Conservation (phyloP, 805 yeast genomes). For the Sugiyamaella boreocaroliniensis region DNA sequence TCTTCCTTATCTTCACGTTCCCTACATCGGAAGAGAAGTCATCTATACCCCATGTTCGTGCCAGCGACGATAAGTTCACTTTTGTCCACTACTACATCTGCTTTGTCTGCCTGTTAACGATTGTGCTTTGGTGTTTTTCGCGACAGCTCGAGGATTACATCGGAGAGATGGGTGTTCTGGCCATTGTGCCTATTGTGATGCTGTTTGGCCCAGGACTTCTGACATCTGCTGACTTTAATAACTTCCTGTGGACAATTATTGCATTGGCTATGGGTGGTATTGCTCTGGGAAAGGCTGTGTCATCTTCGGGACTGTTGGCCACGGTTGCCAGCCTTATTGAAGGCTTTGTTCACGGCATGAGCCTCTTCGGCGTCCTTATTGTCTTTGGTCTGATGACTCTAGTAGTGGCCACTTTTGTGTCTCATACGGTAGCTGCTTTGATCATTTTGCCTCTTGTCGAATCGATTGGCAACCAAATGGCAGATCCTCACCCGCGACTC, state of each 20-base stretch:
- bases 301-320: constrained; percentile 77
- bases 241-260: constrained; percentile 94
- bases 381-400: constrained; percentile 78
- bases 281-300: constrained; percentile 90
- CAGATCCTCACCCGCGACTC: constrained; percentile 71
- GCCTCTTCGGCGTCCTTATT: constrained; percentile 64
- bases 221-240: constrained; percentile 86
- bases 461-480: constrained; percentile 66
- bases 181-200: constrained; percentile 81
- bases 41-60: constrained; percentile 48
- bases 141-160: constrained; percentile 62
- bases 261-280: constrained; percentile 97
- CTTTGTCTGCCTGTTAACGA: constrained; percentile 61
- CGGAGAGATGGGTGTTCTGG: constrained; percentile 97
- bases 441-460: constrained; percentile 86
- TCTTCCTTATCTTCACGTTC: constrained; percentile 60
- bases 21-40: constrained; percentile 34
- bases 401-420: constrained; percentile 86
- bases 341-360: constrained; percentile 53
- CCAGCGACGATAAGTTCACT: constrained; percentile 58
- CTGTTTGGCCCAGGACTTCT: constrained; percentile 87
- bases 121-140: constrained; percentile 83
- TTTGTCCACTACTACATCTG: constrained; percentile 69
- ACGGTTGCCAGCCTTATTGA: constrained; percentile 72
- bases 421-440: constrained; percentile 95